phyloP scores from a whole-genome alignment of 2,329 filamentous ascomycete genomes.

The Sporothrix sp. region DNA sequence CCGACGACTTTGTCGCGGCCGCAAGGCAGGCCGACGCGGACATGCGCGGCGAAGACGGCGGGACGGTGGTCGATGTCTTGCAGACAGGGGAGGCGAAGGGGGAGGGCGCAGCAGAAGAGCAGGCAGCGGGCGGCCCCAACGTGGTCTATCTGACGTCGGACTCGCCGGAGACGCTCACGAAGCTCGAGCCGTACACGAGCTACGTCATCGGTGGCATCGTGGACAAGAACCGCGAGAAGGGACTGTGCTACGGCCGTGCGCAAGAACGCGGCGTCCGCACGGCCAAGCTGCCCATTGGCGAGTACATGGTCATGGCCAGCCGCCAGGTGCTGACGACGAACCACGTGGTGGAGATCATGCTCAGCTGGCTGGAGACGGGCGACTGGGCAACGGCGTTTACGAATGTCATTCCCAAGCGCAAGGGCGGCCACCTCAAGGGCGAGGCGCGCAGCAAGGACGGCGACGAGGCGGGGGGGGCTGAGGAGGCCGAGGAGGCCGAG shows the following conservation, averaged over 20 bases:
- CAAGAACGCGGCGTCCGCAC: conserved; percentile 68
- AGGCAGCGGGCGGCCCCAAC: conserved; percentile 23
- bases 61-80: conserved; percentile 52
- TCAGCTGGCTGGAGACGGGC: conserved; percentile 79
- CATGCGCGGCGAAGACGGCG: conserved; percentile 52
- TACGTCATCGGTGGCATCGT: conserved; percentile 94
- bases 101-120: neutral
- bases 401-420: conserved; percentile 79
- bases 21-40: conserved; percentile 53
- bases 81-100: conserved; percentile 17
- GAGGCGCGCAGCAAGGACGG: conserved; percentile 23
- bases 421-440: conserved; percentile 59
- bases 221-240: conserved; percentile 94
- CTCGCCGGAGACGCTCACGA: conserved; percentile 72
- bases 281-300: conserved; percentile 86
- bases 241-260: conserved; percentile 79
- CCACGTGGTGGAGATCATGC: conserved; percentile 94
- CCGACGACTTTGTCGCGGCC: conserved; percentile 63
- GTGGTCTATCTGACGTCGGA: conserved; percentile 88
- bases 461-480: conserved; percentile 6
- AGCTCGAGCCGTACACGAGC: conserved; percentile 75
- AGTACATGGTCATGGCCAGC: conserved; percentile 85
- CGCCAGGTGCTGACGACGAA: conserved; percentile 85
- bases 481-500: neutral
- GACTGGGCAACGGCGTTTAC: conserved; percentile 90